Evolutionary conservation across 208 protist genomes (phyloP).

Genomic region (Leishmania guyanensis): DNA sequence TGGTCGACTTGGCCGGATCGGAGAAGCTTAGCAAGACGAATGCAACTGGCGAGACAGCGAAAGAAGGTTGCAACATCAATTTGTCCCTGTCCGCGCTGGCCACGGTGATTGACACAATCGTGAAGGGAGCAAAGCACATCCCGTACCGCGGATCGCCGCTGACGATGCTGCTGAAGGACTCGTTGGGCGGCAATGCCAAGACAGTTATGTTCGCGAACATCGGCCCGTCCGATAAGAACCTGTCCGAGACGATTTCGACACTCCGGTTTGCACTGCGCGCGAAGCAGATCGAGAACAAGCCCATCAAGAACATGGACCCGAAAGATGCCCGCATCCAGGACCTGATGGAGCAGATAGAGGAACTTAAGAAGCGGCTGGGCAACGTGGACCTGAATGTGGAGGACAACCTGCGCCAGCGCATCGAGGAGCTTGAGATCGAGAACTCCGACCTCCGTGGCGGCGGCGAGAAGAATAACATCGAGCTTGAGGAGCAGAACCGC

Average conservation of each 20-base stretch:
- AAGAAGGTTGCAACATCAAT: slow-evolving; percentile 96
- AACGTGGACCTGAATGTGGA: slow-evolving; percentile 92
- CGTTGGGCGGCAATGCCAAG: slow-evolving; percentile 89
- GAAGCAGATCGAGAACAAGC: slow-evolving; percentile 97
- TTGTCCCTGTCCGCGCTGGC: slow-evolving; percentile 91
- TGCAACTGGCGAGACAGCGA: slow-evolving; percentile 91
- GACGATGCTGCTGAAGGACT: slow-evolving; percentile 94
- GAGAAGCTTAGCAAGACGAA: slow-evolving; percentile 94
- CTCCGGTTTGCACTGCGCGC: slow-evolving; percentile 87
- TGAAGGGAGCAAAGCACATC: slow-evolving; percentile 90
- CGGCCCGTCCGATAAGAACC: slow-evolving; percentile 83
- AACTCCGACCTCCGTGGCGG: slow-evolving; percentile 79
- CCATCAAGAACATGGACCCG: slow-evolving; percentile 93
- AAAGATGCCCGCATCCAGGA: slow-evolving; percentile 91
- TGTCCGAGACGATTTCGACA: slow-evolving; percentile 90
- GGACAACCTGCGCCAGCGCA: slow-evolving; percentile 85
- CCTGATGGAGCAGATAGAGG: slow-evolving; percentile 87
- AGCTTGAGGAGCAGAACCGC: slow-evolving; percentile 82
- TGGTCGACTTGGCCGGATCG: slow-evolving; percentile 95
- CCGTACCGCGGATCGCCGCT: slow-evolving; percentile 91
- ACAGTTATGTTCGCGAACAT: slow-evolving; percentile 94
- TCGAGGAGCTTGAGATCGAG: slow-evolving; percentile 92
- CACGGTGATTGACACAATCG: slow-evolving; percentile 92
- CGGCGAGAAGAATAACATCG: slow-evolving; percentile 78
- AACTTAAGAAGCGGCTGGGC: slow-evolving; percentile 83